These are phyloP conservation scores for Lodderomyces orthopsilosis DNA, from an alignment of 1,139 yeast species.

Conservation along the genomic window DNA sequence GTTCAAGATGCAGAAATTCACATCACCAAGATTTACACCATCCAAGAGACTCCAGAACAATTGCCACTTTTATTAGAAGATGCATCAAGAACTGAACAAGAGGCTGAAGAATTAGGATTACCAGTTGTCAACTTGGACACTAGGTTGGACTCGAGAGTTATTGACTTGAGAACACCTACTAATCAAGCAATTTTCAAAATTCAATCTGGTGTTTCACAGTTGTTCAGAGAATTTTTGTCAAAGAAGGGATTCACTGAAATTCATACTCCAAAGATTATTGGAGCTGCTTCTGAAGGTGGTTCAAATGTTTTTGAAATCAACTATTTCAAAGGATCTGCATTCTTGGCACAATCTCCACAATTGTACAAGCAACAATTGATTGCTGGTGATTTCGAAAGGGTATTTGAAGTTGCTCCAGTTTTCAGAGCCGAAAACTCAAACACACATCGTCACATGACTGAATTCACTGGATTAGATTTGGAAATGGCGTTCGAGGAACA, in stretches of 20 bases:
- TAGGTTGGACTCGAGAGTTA: slow-evolving; percentile 89
- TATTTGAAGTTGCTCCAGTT: slow-evolving; percentile 94
- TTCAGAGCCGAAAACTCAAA: slow-evolving; percentile 99
- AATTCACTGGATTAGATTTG: slow-evolving; percentile 93
- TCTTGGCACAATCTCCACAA: slow-evolving; percentile 97
- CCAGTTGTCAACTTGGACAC: slow-evolving; percentile 97
- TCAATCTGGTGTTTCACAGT: slow-evolving; percentile 81
- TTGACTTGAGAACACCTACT: slow-evolving; percentile 93
- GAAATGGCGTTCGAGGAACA: slow-evolving; percentile 99
- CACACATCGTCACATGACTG: slow-evolving; percentile 99
- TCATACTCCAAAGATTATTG: slow-evolving; percentile 93
- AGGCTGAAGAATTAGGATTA: slow-evolving; percentile 87
- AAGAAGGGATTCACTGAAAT: slow-evolving; percentile 76
- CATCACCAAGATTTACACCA: slow-evolving; percentile 67
- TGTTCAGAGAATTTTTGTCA: slow-evolving; percentile 84
- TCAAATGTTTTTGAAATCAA: slow-evolving; percentile 91
- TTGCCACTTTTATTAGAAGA: slow-evolving; percentile 94
- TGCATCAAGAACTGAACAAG: slow-evolving; percentile 92
- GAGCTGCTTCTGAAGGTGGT: slow-evolving; percentile 97
- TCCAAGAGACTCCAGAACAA: slow-evolving; percentile 87
- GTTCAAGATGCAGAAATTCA: slow-evolving; percentile 87
- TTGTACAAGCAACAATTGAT: slow-evolving; percentile 96
- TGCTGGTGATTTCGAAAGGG: slow-evolving; percentile 96
- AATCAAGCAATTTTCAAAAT: slow-evolving; percentile 96
- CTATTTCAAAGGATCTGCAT: slow-evolving; percentile 91